Base-by-base conservation (phyloP, 805 yeast species). In the Saturnispora gosingensis region DNA sequence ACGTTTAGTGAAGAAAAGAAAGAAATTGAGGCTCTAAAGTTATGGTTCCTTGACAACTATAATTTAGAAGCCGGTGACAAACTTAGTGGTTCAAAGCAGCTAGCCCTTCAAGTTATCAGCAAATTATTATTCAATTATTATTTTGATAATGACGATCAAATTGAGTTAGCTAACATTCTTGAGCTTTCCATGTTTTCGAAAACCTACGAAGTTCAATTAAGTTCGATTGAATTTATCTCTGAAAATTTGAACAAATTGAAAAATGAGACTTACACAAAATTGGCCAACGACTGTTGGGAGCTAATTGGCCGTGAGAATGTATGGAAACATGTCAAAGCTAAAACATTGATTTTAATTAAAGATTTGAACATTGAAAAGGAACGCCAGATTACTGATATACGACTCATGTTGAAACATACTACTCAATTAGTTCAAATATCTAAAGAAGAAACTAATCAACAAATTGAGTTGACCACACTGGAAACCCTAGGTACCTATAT, bases 401-500 rank as follows among this genome's bases (percentile, higher is more conserved):
- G 35, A 3, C 50, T 44, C 9, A 18, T 54, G 2, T n/a, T 46
- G 8, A 53, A n/a, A 5, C 52, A 60, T n/a, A 51, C 61, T 1
- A 15, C 15, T 11, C 46, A 48, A n/a, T 62, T 75, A 39, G 62
- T 66, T 30, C 54, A 59, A 3, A 55, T 67, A 6, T 43, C 48
- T 15, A 15, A 55, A 20, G 40, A 68, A n/a, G 62, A 64, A 30
- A 22, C 15, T 4, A 57, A 61, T 3, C 52, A 60, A 4, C 64
- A 73, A 27, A 65, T 78, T n/a, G 70, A 67, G 52, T 66, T 76
- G 18, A 67, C 77, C 3, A 69, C 80, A 0, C 58, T 82, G 15
- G 81, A 78, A 59, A 69, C 77, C 1, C 60, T 81, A 10, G 86
- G 87, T 0, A 64, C 73, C 1, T 63, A 73, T 32, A 63, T 72